These are phyloP conservation scores for Cenchrus americanus DNA, from an alignment of 176 grass and related monocot species.

Conservation along the genomic window DNA sequence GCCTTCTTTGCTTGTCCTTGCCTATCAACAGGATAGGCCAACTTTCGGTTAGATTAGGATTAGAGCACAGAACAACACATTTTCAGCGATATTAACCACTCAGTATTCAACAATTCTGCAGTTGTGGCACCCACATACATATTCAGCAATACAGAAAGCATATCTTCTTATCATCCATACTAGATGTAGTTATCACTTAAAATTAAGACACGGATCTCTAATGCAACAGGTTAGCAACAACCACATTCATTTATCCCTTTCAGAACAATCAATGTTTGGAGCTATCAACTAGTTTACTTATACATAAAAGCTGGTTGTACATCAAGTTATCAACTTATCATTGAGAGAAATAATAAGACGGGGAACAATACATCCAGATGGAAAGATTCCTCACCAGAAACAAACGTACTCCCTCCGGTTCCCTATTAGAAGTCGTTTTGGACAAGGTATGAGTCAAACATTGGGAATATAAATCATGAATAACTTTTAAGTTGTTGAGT, in stretches of 20 bases:
- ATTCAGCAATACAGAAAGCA: slow-evolving; percentile 15
- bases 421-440: too few relatives aligned
- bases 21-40: not conserved
- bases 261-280: not conserved
- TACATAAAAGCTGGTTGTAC: not conserved
- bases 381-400: not conserved
- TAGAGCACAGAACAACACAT: not conserved
- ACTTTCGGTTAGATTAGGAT: slow-evolving; percentile 3
- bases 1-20: not conserved
- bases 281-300: not conserved
- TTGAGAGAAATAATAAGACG: not conserved
- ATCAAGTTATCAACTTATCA: not conserved
- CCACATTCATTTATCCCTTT: not conserved
- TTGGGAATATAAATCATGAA: too few relatives aligned
- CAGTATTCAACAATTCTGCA: not conserved
- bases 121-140: not conserved
- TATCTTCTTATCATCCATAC: not conserved
- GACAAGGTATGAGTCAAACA: too few relatives aligned
- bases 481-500: too few relatives aligned
- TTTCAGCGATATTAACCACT: not conserved
- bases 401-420: not conserved
- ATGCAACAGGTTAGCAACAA: not conserved
- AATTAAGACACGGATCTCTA: not conserved
- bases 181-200: not conserved
- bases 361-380: not conserved